These are phyloP conservation scores for Halocafeteria seosinensis DNA, from an alignment of 108 stramenopile genomes.

Conservation along the genomic window DNA sequence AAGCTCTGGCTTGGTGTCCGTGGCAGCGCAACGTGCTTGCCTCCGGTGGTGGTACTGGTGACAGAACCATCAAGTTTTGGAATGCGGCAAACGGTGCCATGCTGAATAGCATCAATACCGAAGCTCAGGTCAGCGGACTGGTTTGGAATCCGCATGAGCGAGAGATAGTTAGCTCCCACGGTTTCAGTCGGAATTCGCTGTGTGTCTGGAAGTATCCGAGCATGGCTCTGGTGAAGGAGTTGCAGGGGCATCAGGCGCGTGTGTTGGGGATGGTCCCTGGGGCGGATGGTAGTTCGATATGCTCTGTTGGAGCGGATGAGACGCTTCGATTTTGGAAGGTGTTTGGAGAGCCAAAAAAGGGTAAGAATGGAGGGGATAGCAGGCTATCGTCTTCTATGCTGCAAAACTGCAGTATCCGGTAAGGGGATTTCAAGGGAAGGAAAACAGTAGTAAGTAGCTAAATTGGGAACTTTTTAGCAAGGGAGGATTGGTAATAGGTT, in stretches of 20 bases:
- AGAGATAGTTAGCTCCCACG: slow-evolving; percentile 86
- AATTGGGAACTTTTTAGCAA: no score
- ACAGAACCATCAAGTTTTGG: slow-evolving; percentile 97
- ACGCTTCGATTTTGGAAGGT: slow-evolving; percentile 95
- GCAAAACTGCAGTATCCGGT: no score
- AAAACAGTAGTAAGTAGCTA: no score
- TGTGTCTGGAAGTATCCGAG: slow-evolving; percentile 84
- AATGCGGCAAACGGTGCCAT: slow-evolving; percentile 78
- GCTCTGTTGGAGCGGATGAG: slow-evolving; percentile 91
- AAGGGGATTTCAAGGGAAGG: no score
- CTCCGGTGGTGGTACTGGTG: slow-evolving; percentile 87
- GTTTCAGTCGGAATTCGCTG: slow-evolving; percentile 85
- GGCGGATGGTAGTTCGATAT: slow-evolving; percentile 79
- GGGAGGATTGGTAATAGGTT: no score
- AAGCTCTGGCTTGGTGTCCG: slow-evolving; percentile 95
- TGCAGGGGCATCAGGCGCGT: slow-evolving; percentile 79
- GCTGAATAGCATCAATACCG: slow-evolving; percentile 88
- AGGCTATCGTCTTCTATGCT: no score
- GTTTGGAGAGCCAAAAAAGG: slow-evolving; percentile 40
- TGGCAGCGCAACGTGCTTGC: slow-evolving; percentile 82
- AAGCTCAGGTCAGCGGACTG: slow-evolving; percentile 83
- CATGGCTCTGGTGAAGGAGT: slow-evolving; percentile 81
- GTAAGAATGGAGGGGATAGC: no score
- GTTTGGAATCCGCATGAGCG: slow-evolving; percentile 81
- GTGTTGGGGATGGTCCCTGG: slow-evolving; percentile 79